Conservation (phyloP, 768 basidiomycete species). For the Phanerodontia chrysosporium region DNA sequence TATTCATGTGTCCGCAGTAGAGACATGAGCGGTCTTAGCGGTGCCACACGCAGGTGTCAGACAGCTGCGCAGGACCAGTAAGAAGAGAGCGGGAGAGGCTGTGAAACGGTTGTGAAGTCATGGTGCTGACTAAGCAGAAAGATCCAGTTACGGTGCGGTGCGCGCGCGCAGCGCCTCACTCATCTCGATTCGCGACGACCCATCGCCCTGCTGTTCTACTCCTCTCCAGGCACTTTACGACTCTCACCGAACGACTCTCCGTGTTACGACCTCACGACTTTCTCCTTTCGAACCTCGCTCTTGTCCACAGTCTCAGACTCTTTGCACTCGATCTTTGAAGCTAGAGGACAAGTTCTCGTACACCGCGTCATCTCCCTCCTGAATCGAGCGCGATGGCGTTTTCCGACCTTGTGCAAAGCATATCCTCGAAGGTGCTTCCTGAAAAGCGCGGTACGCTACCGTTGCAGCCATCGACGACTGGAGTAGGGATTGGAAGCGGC, state of each 20-base stretch:
- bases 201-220: not conserved
- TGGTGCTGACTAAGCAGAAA: conserved; percentile 11
- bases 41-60: not conserved
- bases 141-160: not conserved
- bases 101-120: not conserved
- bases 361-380: not conserved
- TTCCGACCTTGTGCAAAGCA: conserved; percentile 49
- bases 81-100: not conserved
- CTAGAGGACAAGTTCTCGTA: not conserved
- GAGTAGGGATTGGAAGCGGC: conserved; percentile 56
- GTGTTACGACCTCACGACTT: not conserved
- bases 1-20: too few species aligned
- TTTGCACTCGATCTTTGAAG: too few species aligned
- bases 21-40: too few species aligned
- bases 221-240: not conserved
- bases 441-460: conserved; percentile 32
- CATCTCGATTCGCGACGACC: not conserved
- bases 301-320: too few species aligned
- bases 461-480: conserved; percentile 41
- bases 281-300: too few species aligned
- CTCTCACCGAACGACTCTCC: not conserved
- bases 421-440: conserved; percentile 43
- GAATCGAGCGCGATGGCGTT: conserved; percentile 4
- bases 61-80: not conserved
- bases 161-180: conserved; percentile 1